Evolutionary conservation across 2,329 filamentous ascomycete genomes (phyloP), one percentile per base, ranked within the genome.

Genomic region (Pyricularia sp.): DNA sequence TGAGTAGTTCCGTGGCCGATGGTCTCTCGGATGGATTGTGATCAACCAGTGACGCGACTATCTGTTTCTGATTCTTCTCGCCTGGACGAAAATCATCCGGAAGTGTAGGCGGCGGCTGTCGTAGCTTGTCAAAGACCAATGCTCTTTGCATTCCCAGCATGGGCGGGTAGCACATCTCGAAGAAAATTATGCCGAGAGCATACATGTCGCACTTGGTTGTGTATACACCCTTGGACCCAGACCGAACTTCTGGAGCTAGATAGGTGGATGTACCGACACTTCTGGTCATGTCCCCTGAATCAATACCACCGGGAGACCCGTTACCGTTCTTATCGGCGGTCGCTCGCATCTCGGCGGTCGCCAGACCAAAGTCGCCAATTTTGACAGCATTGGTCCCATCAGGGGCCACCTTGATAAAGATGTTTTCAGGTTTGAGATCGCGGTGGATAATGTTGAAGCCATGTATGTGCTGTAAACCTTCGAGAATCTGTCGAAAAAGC

Each of bases 361-460:
- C 95, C 50, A 99, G 83, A 4, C 95, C 95, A 78, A 99, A 98
- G 75, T 99, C 95, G 63, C 95, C 95, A 73, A 99, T 97, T 73
- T 96, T 95, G 55, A 97, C 93, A 73, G 96, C 95, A 72, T 93
- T 92, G 2, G 90, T 86, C 9, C 91, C 88, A 74, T 98, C 94
- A 3, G 82, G 77, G 28, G 84, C 82, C 58, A 83, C 82, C 50
- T 82, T 83, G 72, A 99, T 96, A 79, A 99, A 99, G 33, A 99
- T 90, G 72, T 99, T 99, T 76, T 98, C 95, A 0, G 95, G 95
- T 77, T 99, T 99, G 31, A 99, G 83, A 77, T 99, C 95, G 10
- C 95, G 90, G 77, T 99, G 95, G 17, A 98, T 95, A 72, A 99
- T 97, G 66, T 92, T 93, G 70, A 94, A 85, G 12, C 90, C 87